Evolutionary conservation across 78 protist species (phyloP), one percentile per base, ranked within the genome.

Genomic region (Diacronema lutheri): DNA sequence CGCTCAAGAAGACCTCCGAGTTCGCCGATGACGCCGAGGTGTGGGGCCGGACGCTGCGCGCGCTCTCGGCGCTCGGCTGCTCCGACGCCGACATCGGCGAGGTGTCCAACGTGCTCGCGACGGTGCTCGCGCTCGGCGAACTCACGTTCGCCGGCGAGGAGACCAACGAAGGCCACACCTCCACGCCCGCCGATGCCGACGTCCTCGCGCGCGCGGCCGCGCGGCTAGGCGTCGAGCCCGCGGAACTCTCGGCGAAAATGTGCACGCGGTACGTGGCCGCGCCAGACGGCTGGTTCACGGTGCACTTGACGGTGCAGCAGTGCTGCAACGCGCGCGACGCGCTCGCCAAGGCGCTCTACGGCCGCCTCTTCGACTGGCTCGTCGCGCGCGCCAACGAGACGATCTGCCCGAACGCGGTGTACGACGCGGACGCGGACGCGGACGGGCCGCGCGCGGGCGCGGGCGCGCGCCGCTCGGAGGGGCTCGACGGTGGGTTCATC

Each of bases 281-380:
- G 50, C 50, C 50, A 3, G 50, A 44, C 50, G 50, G 50, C 50
- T 44, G 50, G 50, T 44, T 44, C 50, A 44, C 50, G 16, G 50
- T 44, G 50, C 50, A 9, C 16, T 7, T 44, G 50, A 44, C 50
- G 50, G 50, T 44, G 16, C 16, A 44, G 50, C 50, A 44, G 50
- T 44, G 50, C 50, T 44, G 50, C 37, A 90, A 88, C 50, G 83
- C 89, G 13, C 44, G 94, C 31, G 93, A 93, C 68, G 89, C 96
- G 25, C 57, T 95, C 13, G 85, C 94, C 46, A 95, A 95, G 80
- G 85, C 95, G 61, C 13, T 95, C n/a, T 95, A 95, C 90, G 91
- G 91, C 56, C 78, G 86, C 72, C 77, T 88, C 20, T 95, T 95
- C 65, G 87, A 85, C 56, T 87, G 93, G 92, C 60, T 94, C 16